Evolutionary conservation across 208 protist genomes (phyloP).

Genomic region (Acanthamoeba royreba): DNA sequence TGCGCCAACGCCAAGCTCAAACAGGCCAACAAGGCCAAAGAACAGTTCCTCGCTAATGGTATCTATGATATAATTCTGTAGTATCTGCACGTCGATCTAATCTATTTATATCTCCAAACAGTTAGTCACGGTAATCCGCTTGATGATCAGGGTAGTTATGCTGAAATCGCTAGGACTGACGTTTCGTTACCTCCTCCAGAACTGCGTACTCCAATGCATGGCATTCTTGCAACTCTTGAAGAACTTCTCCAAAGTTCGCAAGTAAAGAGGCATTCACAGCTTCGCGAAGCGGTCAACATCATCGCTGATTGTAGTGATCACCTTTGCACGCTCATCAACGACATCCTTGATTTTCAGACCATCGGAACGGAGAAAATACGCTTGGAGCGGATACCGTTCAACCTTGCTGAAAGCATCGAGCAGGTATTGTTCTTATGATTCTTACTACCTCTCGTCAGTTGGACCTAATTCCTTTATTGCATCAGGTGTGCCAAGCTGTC

Average conservation of each 20-base stretch:
- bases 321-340: constrained; percentile 11
- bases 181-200: not conserved
- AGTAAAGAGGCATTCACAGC: not conserved
- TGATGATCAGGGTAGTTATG: not conserved
- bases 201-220: constrained; percentile 44
- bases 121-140: not conserved
- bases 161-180: not conserved
- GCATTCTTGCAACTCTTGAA: not conserved
- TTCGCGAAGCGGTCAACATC: not conserved
- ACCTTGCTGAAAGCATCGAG: not conserved
- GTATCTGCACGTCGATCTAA: no score
- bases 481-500: not conserved
- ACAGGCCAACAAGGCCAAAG: constrained; percentile 11
- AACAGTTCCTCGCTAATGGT: constrained; percentile 34
- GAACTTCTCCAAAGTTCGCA: not conserved
- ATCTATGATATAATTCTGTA: not conserved
- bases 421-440: not conserved
- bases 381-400: not conserved
- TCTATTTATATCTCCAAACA: not conserved
- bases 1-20: not conserved
- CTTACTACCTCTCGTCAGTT: not conserved
- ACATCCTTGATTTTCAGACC: constrained; percentile 38
- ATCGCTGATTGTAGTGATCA: constrained; percentile 36
- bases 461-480: not conserved
- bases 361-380: not conserved